phyloP scores from a whole-genome alignment of 805 yeast genomes.

The Saturnispora bothae region DNA sequence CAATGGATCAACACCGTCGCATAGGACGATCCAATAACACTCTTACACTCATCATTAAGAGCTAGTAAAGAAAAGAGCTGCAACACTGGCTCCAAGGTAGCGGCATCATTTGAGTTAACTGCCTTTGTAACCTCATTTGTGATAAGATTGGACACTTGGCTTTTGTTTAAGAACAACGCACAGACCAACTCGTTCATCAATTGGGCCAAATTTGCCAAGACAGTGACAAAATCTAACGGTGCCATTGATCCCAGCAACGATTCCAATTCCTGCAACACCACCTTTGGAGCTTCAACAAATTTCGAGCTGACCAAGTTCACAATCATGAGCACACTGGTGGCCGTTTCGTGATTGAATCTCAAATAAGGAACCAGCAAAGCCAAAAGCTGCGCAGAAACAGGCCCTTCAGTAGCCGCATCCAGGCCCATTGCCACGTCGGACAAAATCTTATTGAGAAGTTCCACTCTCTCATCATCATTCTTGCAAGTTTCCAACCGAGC shows the following conservation, averaged over 20 bases:
- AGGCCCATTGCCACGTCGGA: too few species aligned
- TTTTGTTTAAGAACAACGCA: slow-evolving; percentile 14
- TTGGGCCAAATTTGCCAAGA: slow-evolving; percentile 18
- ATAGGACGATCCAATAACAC: slow-evolving; percentile 36
- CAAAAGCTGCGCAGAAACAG: too few species aligned
- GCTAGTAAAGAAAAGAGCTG: slow-evolving; percentile 36
- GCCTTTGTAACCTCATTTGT: slow-evolving; percentile 17
- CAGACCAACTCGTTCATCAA: slow-evolving; percentile 13
- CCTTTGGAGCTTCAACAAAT: slow-evolving; percentile 15
- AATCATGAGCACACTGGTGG: too few species aligned
- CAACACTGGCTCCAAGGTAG: slow-evolving; percentile 21
- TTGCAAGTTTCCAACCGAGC: too few species aligned
- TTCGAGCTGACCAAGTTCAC: background rate
- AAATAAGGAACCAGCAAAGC: too few species aligned
- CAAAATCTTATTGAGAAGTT: too few species aligned
- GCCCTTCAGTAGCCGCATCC: too few species aligned
- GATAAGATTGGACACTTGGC: slow-evolving; percentile 14
- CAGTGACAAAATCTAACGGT: slow-evolving; percentile 12
- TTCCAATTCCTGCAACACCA: slow-evolving; percentile 14
- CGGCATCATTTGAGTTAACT: slow-evolving; percentile 1
- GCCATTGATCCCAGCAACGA: slow-evolving; percentile 13
- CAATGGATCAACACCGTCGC: slow-evolving; percentile 26
- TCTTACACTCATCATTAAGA: slow-evolving; percentile 39
- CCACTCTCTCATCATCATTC: too few species aligned
- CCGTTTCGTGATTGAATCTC: too few species aligned